These are phyloP conservation scores for Aspergillus avenaceus DNA, from an alignment of 495 filamentous ascomycete genomes.

Conservation along the genomic window DNA sequence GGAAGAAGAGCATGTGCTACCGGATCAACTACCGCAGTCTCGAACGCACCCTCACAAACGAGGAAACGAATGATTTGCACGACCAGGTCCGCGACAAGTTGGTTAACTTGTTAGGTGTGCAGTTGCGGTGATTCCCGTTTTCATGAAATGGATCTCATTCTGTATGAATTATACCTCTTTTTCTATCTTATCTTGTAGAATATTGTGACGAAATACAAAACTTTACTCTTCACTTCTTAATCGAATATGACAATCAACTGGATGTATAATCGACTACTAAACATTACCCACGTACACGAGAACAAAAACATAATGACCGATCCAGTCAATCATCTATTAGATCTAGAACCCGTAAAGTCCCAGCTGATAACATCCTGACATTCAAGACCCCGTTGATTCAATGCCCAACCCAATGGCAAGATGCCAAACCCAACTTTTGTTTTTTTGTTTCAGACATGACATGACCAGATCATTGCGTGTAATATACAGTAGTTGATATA, in stretches of 20 bases:
- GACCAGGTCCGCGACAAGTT: slow-evolving; percentile 56
- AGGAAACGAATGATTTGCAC: slow-evolving; percentile 74
- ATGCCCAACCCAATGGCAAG: slow-evolving; percentile 5
- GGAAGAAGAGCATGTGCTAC: slow-evolving; percentile 81
- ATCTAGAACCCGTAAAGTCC: not conserved
- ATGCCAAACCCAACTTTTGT: slow-evolving; percentile 9
- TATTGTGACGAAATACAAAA: not conserved
- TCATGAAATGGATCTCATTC: too few species aligned
- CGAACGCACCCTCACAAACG: slow-evolving; percentile 81
- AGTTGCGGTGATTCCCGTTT: slow-evolving; percentile 71
- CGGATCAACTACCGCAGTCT: slow-evolving; percentile 87
- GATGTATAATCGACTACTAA: not conserved
- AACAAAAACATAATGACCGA: not conserved
- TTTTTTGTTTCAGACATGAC: slow-evolving; percentile 4
- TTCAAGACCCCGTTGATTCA: not conserved
- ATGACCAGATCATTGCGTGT: slow-evolving; percentile 9
- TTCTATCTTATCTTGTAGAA: not conserved
- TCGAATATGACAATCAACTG: too few species aligned
- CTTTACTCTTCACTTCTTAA: too few species aligned
- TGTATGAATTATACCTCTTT: too few species aligned
- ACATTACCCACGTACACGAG: not conserved
- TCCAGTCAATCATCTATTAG: slow-evolving; percentile 4
- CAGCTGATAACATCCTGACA: not conserved
- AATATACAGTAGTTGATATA: slow-evolving; percentile 17
- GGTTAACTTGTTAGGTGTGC: slow-evolving; percentile 68